Evolutionary conservation across 345 rosid genomes (phyloP).

Genomic region (Salix koriyanagi): DNA sequence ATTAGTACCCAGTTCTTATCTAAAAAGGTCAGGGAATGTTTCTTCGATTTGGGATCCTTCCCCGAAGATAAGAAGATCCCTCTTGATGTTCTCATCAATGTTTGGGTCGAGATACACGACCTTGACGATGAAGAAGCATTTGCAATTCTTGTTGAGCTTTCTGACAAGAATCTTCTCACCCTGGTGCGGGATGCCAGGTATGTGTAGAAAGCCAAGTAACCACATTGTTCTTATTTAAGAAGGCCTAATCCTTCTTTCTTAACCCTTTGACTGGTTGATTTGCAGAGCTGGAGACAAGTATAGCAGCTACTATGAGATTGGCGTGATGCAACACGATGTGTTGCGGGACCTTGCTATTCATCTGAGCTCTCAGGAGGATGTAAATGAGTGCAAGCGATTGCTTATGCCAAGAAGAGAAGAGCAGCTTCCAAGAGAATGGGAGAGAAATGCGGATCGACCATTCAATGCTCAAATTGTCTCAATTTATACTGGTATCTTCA

Average conservation of each 20-base stretch:
- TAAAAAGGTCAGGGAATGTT: constrained; percentile 53
- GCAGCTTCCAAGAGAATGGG: constrained; percentile 76
- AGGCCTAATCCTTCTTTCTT: not conserved
- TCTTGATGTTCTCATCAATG: constrained; percentile 72
- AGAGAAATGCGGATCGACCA: constrained; percentile 50
- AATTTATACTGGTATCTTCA: constrained; percentile 56
- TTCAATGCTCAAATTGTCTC: constrained; percentile 78
- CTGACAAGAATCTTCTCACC: constrained; percentile 72
- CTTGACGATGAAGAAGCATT: constrained; percentile 58
- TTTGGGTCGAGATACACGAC: constrained; percentile 78
- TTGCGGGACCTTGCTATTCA: constrained; percentile 81
- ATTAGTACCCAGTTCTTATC: constrained; percentile 54
- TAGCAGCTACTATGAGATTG: constrained; percentile 64
- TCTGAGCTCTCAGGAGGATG: constrained; percentile 38
- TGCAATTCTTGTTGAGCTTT: constrained; percentile 62
- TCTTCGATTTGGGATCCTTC: constrained; percentile 91
- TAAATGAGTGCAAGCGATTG: constrained; percentile 46
- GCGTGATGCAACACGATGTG: constrained; percentile 83
- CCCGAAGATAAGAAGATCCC: constrained; percentile 95
- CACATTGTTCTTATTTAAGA: not conserved
- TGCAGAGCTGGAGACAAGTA: constrained; percentile 66
- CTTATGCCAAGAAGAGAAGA: constrained; percentile 71
- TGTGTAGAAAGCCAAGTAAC: not conserved
- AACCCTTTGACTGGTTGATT: constrained; percentile 15
- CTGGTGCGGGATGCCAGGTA: constrained; percentile 78